Conservation (phyloP, 371 early-diverging fungal species). For the Mycotypha africana region DNA sequence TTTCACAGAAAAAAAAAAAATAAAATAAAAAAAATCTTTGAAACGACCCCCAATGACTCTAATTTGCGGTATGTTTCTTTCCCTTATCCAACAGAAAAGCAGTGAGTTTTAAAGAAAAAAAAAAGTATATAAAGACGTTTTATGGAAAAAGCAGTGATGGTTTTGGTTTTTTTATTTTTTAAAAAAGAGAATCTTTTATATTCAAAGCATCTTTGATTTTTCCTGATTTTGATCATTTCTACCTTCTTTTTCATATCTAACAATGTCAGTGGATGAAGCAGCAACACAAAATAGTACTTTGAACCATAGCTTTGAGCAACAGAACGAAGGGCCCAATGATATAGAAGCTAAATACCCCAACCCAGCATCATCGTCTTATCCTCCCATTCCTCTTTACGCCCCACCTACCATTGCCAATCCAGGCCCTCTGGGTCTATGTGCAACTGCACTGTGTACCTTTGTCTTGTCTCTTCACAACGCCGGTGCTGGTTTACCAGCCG, state of each 20-base stretch:
- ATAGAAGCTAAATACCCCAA: conserved; percentile 6
- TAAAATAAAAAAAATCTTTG: no score
- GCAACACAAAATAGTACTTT: background rate
- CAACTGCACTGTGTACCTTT: conserved; percentile 70
- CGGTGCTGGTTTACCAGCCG: conserved; percentile 53
- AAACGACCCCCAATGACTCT: no score
- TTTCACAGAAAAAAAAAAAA: no score
- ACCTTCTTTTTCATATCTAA: background rate
- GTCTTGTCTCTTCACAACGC: conserved; percentile 61
- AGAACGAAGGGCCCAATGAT: background rate
- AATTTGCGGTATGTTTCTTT: no score
- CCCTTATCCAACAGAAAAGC: no score
- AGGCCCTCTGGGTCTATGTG: conserved; percentile 64
- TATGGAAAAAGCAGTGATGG: no score
- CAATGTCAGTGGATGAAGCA: conserved; percentile 1
- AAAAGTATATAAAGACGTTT: no score
- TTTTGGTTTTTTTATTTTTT: no score
- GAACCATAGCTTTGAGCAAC: no score
- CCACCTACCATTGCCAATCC: conserved; percentile 54
- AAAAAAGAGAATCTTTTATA: no score
- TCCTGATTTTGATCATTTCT: background rate
- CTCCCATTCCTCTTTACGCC: conserved; percentile 14
- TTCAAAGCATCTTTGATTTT: no score
- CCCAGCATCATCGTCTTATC: background rate
- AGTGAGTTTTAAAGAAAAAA: no score